Base-by-base conservation (phyloP, 345 rosid genomes). In the Jatropha curcas region DNA sequence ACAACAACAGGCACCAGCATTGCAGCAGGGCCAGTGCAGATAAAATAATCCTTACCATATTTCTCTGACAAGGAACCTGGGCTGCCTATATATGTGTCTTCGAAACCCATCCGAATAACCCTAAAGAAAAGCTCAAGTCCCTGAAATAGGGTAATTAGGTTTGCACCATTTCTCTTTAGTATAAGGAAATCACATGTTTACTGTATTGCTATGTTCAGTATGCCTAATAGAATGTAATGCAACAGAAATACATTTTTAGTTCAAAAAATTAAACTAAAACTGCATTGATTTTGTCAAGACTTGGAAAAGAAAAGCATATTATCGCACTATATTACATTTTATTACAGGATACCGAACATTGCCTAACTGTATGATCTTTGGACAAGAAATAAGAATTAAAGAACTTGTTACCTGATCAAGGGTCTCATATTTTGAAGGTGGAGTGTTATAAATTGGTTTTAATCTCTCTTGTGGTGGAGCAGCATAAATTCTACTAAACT, bases 321-420 rank as follows among this genome's bases (percentile, higher is more conserved):
- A n/a, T n/a, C n/a, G n/a, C n/a, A n/a, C n/a, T n/a, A n/a, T n/a
- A n/a, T n/a, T n/a, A n/a, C n/a, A n/a, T n/a, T n/a, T n/a, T n/a
- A n/a, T n/a, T n/a, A n/a, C n/a, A n/a, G n/a, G n/a, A n/a, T n/a
- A n/a, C n/a, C n/a, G n/a, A n/a, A n/a, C n/a, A n/a, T n/a, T n/a
- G n/a, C n/a, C n/a, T n/a, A n/a, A n/a, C n/a, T n/a, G n/a, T n/a
- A n/a, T n/a, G n/a, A n/a, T n/a, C n/a, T n/a, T n/a, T n/a, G n/a
- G n/a, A n/a, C n/a, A n/a, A n/a, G n/a, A n/a, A n/a, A n/a, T n/a
- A n/a, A n/a, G n/a, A n/a, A n/a, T n/a, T n/a, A n/a, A n/a, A n/a
- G n/a, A n/a, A n/a, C n/a, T n/a, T n/a, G 20, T 30, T 86, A 92
- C 98, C 96, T 94, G 97, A 84, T 94, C 98, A 30, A 89, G 76